Base-by-base conservation (phyloP, 768 basidiomycete genomes). In the Phylloporus sp. region DNA sequence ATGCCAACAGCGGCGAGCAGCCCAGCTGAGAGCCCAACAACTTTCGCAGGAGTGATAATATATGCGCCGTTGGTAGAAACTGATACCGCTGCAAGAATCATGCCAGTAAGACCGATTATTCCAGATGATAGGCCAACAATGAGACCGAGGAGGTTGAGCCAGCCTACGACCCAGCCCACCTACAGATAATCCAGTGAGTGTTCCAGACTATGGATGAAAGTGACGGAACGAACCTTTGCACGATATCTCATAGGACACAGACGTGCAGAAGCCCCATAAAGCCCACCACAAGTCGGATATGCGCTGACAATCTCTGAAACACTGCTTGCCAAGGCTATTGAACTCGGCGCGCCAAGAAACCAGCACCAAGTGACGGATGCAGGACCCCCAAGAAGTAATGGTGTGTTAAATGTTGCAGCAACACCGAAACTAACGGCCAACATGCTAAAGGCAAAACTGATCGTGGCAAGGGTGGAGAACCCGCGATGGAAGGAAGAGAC, bases 1-100 rank as follows among this genome's bases (percentile, higher is more conserved):
- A 61, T 20, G 27, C 77, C 76, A 29, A 78, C 75, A 28, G 73
- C 48, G 45, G 72, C 29, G 20, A 78, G 67, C 6, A 79, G 48
- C 5, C 65, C 76, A 22, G 64, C 47, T 57, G 70, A 77, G 11
- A 77, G 63, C 23, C 75, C 72, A 40, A 76, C 68, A 7, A 74
- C 70, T 54, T 75, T 73, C 45, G 67, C 73, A 1, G 68, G 54
- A 4, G 72, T 68, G n/a, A 75, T 68, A 10, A 58, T 57, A 44
- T 69, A 74, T 34, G 63, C 57, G 22, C 66, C 72, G 32, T 71
- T 54, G 45, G 64, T 65, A 36, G 49, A 50, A 41, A 59, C 44
- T 6, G 58, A 65, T 22, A 43, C 64, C 3, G 62, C 67, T 28
- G 66, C 64, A 11, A 68, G 64, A 48, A 68, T 66, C 67, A 70